Percentiles rank a stretch among this genome's conserved stretches.
phyloP scores from a whole-genome alignment of 768 basidiomycete species.

The Pisolithus sp. region DNA sequence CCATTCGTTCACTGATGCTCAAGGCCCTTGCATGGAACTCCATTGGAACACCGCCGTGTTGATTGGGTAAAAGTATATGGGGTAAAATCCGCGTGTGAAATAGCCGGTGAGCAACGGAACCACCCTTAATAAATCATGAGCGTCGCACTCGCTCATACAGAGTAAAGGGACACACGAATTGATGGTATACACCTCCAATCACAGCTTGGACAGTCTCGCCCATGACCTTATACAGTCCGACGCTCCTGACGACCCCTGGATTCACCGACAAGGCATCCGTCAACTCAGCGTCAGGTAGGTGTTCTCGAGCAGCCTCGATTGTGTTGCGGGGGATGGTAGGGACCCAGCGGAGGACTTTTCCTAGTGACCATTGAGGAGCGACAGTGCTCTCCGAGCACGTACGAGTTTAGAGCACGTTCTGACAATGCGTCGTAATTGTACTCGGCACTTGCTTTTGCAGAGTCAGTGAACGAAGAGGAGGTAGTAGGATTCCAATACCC shows the following conservation, averaged over 20 bases:
- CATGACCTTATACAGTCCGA: slow-evolving; percentile 72
- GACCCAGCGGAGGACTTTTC: slow-evolving; percentile 69
- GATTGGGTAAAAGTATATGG: slow-evolving; percentile 23
- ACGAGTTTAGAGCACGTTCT: slow-evolving; percentile 57
- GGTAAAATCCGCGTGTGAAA: slow-evolving; percentile 32
- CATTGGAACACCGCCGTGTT: slow-evolving; percentile 22
- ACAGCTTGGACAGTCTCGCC: slow-evolving; percentile 74
- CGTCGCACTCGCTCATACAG: slow-evolving; percentile 15
- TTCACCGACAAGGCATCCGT: slow-evolving; percentile 22
- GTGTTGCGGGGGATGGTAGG: slow-evolving; percentile 43
- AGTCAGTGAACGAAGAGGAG: slow-evolving; percentile 63
- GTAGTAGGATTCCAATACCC: slow-evolving; percentile 71
- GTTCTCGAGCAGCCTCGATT: slow-evolving; percentile 16
- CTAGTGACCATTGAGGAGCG: slow-evolving; percentile 69
- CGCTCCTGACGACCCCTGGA: slow-evolving; percentile 38
- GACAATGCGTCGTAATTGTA: slow-evolving; percentile 56
- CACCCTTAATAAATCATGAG: slow-evolving; percentile 16
- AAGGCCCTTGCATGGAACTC: slow-evolving; percentile 24
- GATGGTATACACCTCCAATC: slow-evolving; percentile 70
- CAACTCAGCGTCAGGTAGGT: slow-evolving; percentile 21
- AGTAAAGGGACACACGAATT: slow-evolving; percentile 53
- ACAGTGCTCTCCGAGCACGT: slow-evolving; percentile 68
- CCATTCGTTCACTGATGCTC: slow-evolving; percentile 25
- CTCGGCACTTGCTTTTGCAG: slow-evolving; percentile 36
- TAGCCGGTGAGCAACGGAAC: slow-evolving; percentile 27